Conservation (phyloP, 176 grass and related monocot genomes). For the Rhipidocladum racemiflorum region DNA sequence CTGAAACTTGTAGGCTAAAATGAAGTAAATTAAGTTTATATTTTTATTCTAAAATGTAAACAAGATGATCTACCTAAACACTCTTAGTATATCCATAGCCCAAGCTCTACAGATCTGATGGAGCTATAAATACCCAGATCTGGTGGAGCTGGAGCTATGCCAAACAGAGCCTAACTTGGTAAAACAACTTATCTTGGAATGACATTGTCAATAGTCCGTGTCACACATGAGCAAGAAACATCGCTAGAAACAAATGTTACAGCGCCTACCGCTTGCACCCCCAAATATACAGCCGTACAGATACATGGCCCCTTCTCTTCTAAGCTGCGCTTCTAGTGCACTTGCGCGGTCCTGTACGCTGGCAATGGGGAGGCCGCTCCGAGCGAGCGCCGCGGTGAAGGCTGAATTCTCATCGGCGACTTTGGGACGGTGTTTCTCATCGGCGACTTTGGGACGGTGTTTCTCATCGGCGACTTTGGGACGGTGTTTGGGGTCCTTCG, state of each 20-base stretch:
- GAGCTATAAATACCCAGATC: too few species aligned
- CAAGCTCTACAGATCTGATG: too few species aligned
- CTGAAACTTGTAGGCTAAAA: too few species aligned
- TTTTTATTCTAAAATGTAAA: too few species aligned
- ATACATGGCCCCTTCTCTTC: background rate
- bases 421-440: constrained; percentile 40
- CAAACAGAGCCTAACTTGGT: too few species aligned
- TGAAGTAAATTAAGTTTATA: too few species aligned
- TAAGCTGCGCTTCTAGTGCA: constrained; percentile 40
- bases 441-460: constrained; percentile 47
- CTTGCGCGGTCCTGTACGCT: constrained; percentile 35
- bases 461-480: constrained; percentile 52
- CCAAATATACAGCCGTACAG: constrained; percentile 48
- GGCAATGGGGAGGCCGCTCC: constrained; percentile 44
- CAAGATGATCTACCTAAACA: too few species aligned
- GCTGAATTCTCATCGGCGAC: constrained; percentile 47
- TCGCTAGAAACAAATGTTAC: constrained; percentile 29
- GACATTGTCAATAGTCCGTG: background rate
- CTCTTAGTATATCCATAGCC: too few species aligned
- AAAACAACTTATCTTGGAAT: constrained; percentile 18
- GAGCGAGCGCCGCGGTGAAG: constrained; percentile 43
- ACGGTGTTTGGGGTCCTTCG: constrained; percentile 33
- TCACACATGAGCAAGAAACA: constrained; percentile 15
- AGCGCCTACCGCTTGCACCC: background rate
- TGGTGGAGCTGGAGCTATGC: too few species aligned